phyloP scores from a whole-genome alignment of 306 rosid species.

The Prunus mume region DNA sequence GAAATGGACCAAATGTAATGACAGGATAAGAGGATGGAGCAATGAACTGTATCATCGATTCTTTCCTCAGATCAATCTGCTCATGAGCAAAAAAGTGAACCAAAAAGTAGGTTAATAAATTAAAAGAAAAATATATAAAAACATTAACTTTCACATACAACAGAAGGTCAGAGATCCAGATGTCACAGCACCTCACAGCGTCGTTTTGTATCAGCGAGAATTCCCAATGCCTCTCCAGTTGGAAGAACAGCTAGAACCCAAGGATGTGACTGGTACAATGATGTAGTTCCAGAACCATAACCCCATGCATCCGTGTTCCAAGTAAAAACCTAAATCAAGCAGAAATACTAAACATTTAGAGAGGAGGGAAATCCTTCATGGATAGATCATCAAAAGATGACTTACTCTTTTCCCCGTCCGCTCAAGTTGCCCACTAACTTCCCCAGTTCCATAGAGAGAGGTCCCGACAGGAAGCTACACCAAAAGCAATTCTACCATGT shows the following conservation, averaged over 20 bases:
- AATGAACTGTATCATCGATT: constrained; percentile 54
- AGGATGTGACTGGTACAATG: constrained; percentile 96
- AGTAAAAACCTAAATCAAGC: constrained; percentile 56
- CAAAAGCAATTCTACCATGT: constrained; percentile 27
- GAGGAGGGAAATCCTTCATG: constrained; percentile 3
- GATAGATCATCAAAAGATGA: constrained; percentile 6
- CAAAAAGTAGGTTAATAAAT: constrained; percentile 20
- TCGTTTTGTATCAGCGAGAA: constrained; percentile 83
- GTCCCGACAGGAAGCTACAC: constrained; percentile 75
- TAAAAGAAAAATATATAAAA: constrained; percentile 4
- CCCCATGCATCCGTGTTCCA: constrained; percentile 93
- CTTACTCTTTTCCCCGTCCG: constrained; percentile 84
- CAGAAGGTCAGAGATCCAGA: constrained; percentile 8
- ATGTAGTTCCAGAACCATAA: constrained; percentile 77
- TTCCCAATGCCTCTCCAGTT: constrained; percentile 78
- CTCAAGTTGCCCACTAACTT: constrained; percentile 87
- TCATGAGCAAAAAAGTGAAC: constrained; percentile 23
- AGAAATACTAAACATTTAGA: constrained; percentile 5
- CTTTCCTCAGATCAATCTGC: constrained; percentile 88
- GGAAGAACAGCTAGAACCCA: constrained; percentile 95
- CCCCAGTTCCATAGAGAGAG: constrained; percentile 88
- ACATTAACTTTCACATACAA: constrained; percentile 22
- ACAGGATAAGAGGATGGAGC: constrained; percentile 79
- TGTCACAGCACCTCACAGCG: constrained; percentile 82
- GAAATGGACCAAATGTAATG: constrained; percentile 84